Conservation (phyloP, 805 yeast species). For the Spencermartinsiella europaea region DNA sequence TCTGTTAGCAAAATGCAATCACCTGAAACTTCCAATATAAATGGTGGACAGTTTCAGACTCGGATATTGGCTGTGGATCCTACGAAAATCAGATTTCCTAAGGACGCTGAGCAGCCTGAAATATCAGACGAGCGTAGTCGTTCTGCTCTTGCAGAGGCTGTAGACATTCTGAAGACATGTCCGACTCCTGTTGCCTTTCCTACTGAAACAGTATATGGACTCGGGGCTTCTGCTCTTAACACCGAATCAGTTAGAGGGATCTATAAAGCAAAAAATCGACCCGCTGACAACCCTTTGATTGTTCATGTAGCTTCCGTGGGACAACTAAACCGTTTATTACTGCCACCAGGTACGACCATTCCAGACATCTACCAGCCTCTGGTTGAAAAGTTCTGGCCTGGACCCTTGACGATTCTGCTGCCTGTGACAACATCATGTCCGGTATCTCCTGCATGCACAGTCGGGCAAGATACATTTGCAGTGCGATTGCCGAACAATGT, state of each 20-base stretch:
- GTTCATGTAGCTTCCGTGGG: constrained; percentile 77
- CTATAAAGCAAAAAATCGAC: constrained; percentile 85
- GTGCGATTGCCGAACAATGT: constrained; percentile 85
- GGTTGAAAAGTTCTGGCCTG: constrained; percentile 83
- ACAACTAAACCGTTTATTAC: constrained; percentile 60
- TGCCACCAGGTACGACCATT: constrained; percentile 39
- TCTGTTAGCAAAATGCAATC: background rate
- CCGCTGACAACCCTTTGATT: constrained; percentile 91
- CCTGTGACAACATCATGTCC: constrained; percentile 41
- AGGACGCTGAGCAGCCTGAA: constrained; percentile 25
- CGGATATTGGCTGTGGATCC: constrained; percentile 9
- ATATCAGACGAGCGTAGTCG: constrained; percentile 47
- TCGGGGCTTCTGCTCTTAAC: constrained; percentile 79
- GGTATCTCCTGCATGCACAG: constrained; percentile 74
- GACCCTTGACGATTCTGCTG: constrained; percentile 82
- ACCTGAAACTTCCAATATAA: no score
- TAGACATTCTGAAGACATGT: constrained; percentile 45
- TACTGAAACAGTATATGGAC: constrained; percentile 94
- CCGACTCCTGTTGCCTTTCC: constrained; percentile 83
- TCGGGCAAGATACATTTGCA: constrained; percentile 85
- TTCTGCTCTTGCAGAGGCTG: constrained; percentile 52
- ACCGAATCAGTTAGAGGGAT: constrained; percentile 72
- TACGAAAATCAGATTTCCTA: constrained; percentile 1
- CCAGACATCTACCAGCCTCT: constrained; percentile 66
- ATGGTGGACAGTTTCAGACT: background rate